phyloP scores from a whole-genome alignment of 805 yeast species.

The Novakomyces olei region DNA sequence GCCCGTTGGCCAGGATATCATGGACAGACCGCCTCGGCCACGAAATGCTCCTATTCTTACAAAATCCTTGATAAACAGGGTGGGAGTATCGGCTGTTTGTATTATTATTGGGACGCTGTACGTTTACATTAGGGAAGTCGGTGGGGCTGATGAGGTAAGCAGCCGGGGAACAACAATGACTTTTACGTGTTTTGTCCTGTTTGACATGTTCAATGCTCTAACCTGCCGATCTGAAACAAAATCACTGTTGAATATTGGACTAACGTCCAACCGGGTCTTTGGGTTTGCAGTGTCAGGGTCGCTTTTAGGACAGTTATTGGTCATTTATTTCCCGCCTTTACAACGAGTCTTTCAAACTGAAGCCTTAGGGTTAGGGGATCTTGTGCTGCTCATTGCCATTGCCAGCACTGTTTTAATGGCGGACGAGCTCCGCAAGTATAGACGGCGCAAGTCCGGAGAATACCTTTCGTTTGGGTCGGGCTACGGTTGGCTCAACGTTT shows the following conservation, averaged over 20 bases:
- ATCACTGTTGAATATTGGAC: slow-evolving; percentile 62
- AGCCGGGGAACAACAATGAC: slow-evolving; percentile 98
- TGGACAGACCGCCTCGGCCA: slow-evolving; percentile 88
- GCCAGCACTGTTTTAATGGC: slow-evolving; percentile 67
- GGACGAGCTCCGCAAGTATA: slow-evolving; percentile 59
- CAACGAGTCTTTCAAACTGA: slow-evolving; percentile 89
- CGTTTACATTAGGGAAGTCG: slow-evolving; percentile 71
- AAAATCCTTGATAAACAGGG: slow-evolving; percentile 39
- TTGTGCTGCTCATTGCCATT: slow-evolving; percentile 35
- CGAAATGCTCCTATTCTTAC: slow-evolving; percentile 74
- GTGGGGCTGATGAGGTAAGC: slow-evolving; percentile 56
- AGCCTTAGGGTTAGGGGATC: slow-evolving; percentile 50
- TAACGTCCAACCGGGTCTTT: slow-evolving; percentile 66
- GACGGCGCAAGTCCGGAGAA: slow-evolving; percentile 1
- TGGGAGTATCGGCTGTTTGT: slow-evolving; percentile 52
- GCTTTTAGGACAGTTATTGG: slow-evolving; percentile 73
- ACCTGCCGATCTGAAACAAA: slow-evolving; percentile 76
- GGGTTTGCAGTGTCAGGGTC: slow-evolving; percentile 81
- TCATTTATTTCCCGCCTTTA: slow-evolving; percentile 80
- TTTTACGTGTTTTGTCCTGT: slow-evolving; percentile 85
- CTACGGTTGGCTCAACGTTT: too few species aligned
- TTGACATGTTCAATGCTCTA: slow-evolving; percentile 91
- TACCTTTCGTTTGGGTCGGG: too few species aligned
- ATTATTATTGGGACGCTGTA: slow-evolving; percentile 71
- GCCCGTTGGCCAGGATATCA: slow-evolving; percentile 87